phyloP scores from a whole-genome alignment of 768 basidiomycete genomes.

The Suillus sp. region DNA sequence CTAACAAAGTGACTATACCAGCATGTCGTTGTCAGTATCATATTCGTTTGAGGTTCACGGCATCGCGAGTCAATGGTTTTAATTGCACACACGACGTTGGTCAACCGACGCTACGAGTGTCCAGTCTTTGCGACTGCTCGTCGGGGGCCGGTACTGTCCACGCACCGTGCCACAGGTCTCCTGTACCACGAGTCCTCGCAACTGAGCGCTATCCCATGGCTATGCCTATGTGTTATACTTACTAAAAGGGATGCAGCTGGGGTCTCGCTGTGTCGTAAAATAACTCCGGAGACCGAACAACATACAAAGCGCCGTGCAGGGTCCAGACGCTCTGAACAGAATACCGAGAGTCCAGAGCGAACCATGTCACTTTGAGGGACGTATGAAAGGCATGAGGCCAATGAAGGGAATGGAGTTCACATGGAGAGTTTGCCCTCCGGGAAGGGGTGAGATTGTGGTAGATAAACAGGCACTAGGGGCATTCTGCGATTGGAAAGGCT shows the following conservation, averaged over 20 bases:
- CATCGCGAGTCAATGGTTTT: neutral
- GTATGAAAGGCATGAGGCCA: neutral
- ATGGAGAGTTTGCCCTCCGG: neutral
- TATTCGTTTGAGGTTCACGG: neutral
- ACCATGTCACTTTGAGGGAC: neutral
- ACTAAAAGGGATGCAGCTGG: neutral
- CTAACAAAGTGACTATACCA: neutral
- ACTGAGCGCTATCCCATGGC: neutral
- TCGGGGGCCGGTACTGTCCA: neutral
- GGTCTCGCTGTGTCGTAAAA: constrained; percentile 1
- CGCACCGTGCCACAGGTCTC: neutral
- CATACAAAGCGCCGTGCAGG: neutral
- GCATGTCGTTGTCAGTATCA: neutral
- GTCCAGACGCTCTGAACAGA: neutral
- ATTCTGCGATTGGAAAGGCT: neutral
- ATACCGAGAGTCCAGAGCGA: neutral
- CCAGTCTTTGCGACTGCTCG: neutral
- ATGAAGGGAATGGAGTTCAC: neutral
- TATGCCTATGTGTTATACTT: neutral
- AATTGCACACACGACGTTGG: neutral
- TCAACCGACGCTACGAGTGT: neutral
- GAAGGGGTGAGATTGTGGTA: constrained; percentile 1
- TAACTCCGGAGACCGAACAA: neutral
- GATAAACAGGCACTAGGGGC: neutral
- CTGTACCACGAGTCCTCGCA: neutral